Conservation (phyloP, 1,139 yeast genomes). For the Hyphopichia fennica region DNA sequence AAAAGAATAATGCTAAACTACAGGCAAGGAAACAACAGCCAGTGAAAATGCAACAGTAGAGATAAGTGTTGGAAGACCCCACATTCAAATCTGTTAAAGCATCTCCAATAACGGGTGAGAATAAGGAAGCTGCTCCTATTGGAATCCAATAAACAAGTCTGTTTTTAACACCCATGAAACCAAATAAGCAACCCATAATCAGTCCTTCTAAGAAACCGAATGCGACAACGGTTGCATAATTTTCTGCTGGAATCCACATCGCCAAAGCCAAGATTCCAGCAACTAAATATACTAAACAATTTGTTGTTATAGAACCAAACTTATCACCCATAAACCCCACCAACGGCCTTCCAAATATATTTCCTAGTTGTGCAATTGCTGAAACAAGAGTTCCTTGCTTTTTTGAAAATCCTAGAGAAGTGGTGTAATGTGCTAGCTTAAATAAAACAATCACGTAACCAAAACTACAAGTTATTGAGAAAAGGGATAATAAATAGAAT, state of each 20-base stretch:
- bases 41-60: neutral
- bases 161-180: neutral
- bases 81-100: neutral
- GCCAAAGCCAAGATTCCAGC: constrained; percentile 45
- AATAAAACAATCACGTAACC: constrained; percentile 40
- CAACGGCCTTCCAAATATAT: constrained; percentile 36
- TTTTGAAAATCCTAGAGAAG: constrained; percentile 22
- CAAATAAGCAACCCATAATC: constrained; percentile 25
- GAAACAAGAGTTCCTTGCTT: constrained; percentile 48
- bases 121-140: neutral
- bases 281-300: constrained; percentile 29
- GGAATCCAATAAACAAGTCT: neutral
- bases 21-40: constrained; percentile 17
- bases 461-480: constrained; percentile 33
- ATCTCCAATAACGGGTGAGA: neutral
- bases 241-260: constrained; percentile 64
- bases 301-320: constrained; percentile 45
- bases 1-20: constrained; percentile 31
- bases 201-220: constrained; percentile 17
- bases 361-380: constrained; percentile 49
- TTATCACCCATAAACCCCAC: constrained; percentile 48
- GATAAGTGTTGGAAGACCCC: neutral
- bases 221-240: constrained; percentile 46
- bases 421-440: constrained; percentile 33
- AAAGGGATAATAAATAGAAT: constrained; percentile 26